These are phyloP conservation scores for Zasmidium citrigriseum DNA, from an alignment of 2,329 filamentous ascomycete genomes.

Conservation along the genomic window DNA sequence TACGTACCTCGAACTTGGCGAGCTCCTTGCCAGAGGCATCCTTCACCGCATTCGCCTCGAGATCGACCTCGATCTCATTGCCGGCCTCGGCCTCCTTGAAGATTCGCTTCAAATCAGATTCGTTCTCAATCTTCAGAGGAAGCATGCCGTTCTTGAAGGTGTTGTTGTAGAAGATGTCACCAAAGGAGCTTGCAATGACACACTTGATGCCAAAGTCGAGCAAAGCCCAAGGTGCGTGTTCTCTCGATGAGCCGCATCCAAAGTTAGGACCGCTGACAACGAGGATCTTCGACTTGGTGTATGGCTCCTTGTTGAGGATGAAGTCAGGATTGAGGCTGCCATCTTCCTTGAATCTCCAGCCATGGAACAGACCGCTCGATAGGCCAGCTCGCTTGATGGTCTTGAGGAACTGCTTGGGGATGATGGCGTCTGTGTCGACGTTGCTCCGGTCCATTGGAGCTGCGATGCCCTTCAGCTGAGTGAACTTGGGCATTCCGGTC, in stretches of 20 bases:
- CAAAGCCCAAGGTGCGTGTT: conserved; percentile 96
- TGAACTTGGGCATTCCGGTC: conserved; percentile 80
- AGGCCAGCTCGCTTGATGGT: conserved; percentile 98
- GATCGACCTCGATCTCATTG: conserved; percentile 83
- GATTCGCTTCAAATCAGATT: conserved; percentile 66
- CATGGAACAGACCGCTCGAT: conserved; percentile 82
- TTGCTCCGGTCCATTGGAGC: conserved; percentile 87
- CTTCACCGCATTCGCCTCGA: conserved; percentile 80
- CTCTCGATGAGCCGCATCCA: conserved; percentile 87
- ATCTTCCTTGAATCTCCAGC: conserved; percentile 70
- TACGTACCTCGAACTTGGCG: conserved; percentile 65
- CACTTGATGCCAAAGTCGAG: conserved; percentile 95
- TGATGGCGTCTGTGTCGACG: conserved; percentile 98
- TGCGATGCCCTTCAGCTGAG: conserved; percentile 78
- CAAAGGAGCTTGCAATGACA: conserved; percentile 84
- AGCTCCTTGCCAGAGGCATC: conserved; percentile 72
- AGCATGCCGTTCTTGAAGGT: conserved; percentile 99
- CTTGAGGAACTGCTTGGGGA: conserved; percentile 98
- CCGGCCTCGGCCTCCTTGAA: conserved; percentile 76
- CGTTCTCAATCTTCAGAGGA: conserved; percentile 73
- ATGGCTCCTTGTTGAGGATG: conserved; percentile 86
- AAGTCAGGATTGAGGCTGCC: conserved; percentile 78
- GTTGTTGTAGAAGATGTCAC: conserved; percentile 99
- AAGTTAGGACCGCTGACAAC: conserved; percentile 93
- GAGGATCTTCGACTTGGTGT: conserved; percentile 81